Evolutionary conservation across 768 basidiomycete genomes (phyloP), one percentile per base, ranked within the genome.

Genomic region (Russula lepida): DNA sequence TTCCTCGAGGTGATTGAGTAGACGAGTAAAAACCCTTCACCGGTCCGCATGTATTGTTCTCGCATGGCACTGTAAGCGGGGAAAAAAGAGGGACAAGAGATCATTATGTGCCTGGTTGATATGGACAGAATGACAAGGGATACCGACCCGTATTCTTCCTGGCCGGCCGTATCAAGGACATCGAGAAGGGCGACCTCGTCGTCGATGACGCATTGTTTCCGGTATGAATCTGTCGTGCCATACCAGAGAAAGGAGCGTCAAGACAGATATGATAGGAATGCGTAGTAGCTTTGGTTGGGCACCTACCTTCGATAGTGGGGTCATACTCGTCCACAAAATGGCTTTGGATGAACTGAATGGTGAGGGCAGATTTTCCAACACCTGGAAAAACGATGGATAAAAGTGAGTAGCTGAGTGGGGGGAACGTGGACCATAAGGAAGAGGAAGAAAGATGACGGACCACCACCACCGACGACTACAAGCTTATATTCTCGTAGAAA

Each of bases 1-100:
- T 92, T 89, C 66, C 95, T 86, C 32, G 93, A 94, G n/a, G 95
- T 97, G 75, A 97, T 98, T 54, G 92, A 93, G 75, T 98, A 98
- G 60, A 98, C 94, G 64, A 98, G 85, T 46, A 98, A 82, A 80
- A 98, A 98, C 12, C 95, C 95, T 74, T 98, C 95, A 63, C 95
- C 95, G 28, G 94, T 93, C 55, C 94, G 85, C 94, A 98, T 98
- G 77, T 98, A 98, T 70, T 98, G 95, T 71, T 98, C 95, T 50
- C 95, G 87, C 95, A 98, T 98, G 25, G 95, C 95, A 60, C 92
- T 95, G 71, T 54, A 62, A 49, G 8, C 11, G 35, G 28, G 48
- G 35, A 19, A 19, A 4, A 9, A 9, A 23, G 30, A 55, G 46
- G 48, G 64, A 54, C 43, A 37, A 51, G 48, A 35, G 23, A n/a